A percentile compares a stretch with the other conserved stretches of the same genome.
Conservation (phyloP, 352 stramenopile species). For the Blastocystis sp. region DNA sequence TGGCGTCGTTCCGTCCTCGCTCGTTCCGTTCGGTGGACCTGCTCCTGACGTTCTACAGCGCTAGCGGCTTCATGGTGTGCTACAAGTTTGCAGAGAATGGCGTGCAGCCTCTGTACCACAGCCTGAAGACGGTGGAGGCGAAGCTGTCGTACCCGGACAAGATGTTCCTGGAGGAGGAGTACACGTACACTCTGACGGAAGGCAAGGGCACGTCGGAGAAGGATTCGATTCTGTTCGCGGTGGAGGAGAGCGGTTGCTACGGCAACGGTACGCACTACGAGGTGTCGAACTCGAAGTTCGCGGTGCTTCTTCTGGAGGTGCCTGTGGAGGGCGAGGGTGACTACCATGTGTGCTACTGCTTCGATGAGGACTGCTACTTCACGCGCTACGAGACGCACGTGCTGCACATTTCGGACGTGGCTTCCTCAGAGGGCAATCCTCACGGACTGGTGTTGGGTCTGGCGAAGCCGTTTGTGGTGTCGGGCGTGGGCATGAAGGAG, state of each 20-base stretch:
- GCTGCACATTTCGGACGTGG: slow-evolving; percentile 7
- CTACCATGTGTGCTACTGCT: slow-evolving; percentile 40
- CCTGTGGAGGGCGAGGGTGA: not conserved
- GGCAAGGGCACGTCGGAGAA: not conserved
- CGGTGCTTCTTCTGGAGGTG: not conserved
- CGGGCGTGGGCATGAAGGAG: slow-evolving; percentile 17
- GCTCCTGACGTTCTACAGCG: not conserved
- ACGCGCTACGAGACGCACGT: not conserved
- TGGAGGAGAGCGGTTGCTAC: not conserved
- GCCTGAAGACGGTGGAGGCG: not conserved
- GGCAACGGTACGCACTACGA: not conserved
- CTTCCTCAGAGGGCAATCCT: not conserved
- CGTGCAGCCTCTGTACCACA: not conserved
- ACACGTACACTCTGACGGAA: not conserved
- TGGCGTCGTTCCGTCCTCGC: not conserved
- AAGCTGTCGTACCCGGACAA: not conserved
- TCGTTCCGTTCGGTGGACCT: not conserved
- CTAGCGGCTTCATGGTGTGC: not conserved
- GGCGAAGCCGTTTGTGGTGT: not conserved
- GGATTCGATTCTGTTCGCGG: not conserved
- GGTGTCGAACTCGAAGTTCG: not conserved
- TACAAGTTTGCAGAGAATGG: slow-evolving; percentile 4
- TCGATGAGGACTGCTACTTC: slow-evolving; percentile 37
- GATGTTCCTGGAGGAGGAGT: not conserved
- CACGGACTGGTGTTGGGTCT: slow-evolving; percentile 37